Evolutionary conservation across 306 rosid species (phyloP).

Genomic region (Cucumis hystrix): DNA sequence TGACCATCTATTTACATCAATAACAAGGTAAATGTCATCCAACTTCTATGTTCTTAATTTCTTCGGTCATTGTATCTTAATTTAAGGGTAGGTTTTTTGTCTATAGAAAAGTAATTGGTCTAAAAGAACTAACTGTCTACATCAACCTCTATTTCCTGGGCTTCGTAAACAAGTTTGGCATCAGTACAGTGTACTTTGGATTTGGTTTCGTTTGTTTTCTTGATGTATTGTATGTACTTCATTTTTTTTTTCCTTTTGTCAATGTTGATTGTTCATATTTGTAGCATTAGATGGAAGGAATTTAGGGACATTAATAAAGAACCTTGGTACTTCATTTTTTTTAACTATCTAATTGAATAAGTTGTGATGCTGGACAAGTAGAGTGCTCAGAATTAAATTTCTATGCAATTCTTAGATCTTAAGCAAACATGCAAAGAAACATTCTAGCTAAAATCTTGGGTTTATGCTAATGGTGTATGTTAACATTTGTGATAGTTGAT

Average conservation of each 20-base stretch:
- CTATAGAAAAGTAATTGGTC: no score
- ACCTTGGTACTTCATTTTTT: not conserved
- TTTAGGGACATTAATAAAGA: not conserved
- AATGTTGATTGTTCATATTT: no score
- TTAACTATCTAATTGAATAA: not conserved
- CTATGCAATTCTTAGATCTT: not conserved
- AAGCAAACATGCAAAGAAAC: not conserved
- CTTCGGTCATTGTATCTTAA: no score
- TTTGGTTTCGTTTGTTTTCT: conserved; percentile 62
- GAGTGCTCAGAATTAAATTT: not conserved
- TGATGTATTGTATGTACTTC: conserved; percentile 64
- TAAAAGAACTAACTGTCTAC: no score
- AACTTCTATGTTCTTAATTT: no score
- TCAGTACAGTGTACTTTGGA: conserved; percentile 78
- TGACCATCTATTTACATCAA: no score
- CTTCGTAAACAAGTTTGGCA: conserved; percentile 81
- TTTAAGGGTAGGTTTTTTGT: no score
- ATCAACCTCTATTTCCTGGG: conserved; percentile 93
- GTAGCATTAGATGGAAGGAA: not conserved
- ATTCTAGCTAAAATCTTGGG: not conserved
- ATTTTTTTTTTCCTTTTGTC: not conserved
- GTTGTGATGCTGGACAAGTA: not conserved
- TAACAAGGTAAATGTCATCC: no score
- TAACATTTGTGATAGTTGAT: not conserved
- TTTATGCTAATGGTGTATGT: no score